Evolutionary conservation across 2,329 filamentous ascomycete species (phyloP), one percentile per base, ranked within the genome.

Genomic region (Stromatinia cepivora): DNA sequence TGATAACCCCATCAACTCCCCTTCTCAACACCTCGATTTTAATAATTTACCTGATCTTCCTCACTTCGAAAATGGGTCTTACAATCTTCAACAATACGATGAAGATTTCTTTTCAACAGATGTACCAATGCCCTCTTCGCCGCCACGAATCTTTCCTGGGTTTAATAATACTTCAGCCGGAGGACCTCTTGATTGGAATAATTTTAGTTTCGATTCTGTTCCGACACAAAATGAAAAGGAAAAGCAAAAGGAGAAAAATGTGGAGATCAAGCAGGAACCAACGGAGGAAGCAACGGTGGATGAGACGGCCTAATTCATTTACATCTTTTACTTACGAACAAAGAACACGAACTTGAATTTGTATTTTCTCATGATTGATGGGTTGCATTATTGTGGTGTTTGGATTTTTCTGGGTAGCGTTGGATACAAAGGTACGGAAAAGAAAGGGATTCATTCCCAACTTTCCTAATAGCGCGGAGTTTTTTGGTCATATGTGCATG

Each of bases 51-150:
- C 80, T 9, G 73, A 75, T 50, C 66, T 78, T 9, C 72, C 76
- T 11, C 70, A 71, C 22, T 56, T 75, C 15, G 70, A 69, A 15
- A 67, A 70, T 39, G 68, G 36, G n/a, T 53, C 54, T 28, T 66
- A 66, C 22, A 66, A 62, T 28, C 62, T 70, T 36, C 63, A 74
- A 15, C 71, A 76, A 39, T 77, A 77, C 73, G 76, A 69, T 68
- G 78, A 80, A 53, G 81, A 83, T 67, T 78, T 82, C 69, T 81
- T 83, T 67, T 79, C 79, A 28, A 81, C 81, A 1, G 81, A 82
- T 74, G 76, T 78, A 52, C 79, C 79, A 7, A 83, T 84, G 81
- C 82, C 81, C 48, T 82, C 80, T 71, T 82, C 80, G 34, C 81
- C 82, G 31, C 82, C 82, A 39, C 74, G 76, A 17, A 76, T 78